Conservation (phyloP, 2,329 filamentous ascomycete species). For the Colletotrichum liriopes region DNA sequence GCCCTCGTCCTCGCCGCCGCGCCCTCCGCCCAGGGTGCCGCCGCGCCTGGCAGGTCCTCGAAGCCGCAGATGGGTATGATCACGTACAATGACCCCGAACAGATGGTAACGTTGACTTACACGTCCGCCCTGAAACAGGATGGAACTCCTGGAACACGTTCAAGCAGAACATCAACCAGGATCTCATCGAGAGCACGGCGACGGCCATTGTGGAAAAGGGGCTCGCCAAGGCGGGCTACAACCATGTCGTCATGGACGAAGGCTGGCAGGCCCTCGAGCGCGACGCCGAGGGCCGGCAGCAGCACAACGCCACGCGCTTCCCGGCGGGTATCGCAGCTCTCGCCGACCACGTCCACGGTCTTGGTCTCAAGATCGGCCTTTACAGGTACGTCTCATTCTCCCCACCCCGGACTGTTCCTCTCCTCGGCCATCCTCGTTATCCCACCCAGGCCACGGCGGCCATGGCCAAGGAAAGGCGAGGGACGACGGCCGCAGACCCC, state of each 20-base stretch:
- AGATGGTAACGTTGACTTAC: background rate
- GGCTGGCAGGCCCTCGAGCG: slow-evolving; percentile 23
- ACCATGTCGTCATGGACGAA: slow-evolving; percentile 38
- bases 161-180: slow-evolving; percentile 44
- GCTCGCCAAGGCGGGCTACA: slow-evolving; percentile 28
- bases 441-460: no score
- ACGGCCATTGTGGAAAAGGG: slow-evolving; percentile 24
- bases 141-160: slow-evolving; percentile 42
- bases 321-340: slow-evolving; percentile 16
- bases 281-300: slow-evolving; percentile 19
- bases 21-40: background rate
- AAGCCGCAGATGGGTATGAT: slow-evolving; percentile 24
- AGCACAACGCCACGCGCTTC: slow-evolving; percentile 16
- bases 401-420: no score
- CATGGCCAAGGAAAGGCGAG: no score
- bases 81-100: slow-evolving; percentile 31
- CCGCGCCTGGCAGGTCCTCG: background rate
- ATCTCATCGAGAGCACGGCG: slow-evolving; percentile 42
- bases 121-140: slow-evolving; percentile 26
- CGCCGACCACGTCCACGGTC: no score
- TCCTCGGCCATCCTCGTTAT: no score
- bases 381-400: no score
- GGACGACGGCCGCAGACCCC: no score
- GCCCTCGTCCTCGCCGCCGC: background rate
- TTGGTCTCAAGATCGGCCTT: no score